phyloP scores from a whole-genome alignment of 495 filamentous ascomycete genomes.

The Zalerion maritima region DNA sequence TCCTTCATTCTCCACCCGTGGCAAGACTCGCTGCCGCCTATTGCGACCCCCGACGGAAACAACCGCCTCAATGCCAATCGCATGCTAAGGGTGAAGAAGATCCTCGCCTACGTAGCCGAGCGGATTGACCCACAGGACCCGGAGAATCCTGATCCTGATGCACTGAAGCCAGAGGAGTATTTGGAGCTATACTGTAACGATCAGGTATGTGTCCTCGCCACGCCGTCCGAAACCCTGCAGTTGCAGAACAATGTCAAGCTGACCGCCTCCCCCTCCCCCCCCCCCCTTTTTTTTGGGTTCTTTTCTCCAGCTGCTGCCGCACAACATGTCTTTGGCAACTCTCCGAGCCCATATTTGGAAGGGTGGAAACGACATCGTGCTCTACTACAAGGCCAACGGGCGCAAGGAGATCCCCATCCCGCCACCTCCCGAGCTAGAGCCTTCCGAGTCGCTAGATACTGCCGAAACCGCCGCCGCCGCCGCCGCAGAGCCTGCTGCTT shows the following conservation, averaged over 20 bases:
- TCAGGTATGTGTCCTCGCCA: conserved; percentile 57
- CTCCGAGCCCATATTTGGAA: conserved; percentile 87
- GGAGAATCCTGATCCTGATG: conserved; percentile 37
- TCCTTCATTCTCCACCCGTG: conserved; percentile 82
- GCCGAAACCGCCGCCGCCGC: conserved; percentile 12
- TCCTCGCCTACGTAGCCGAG: conserved; percentile 84
- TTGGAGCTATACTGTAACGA: conserved; percentile 88
- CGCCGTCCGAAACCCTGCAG: too few relatives aligned
- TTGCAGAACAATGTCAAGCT: too few relatives aligned
- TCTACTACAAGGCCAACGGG: conserved; percentile 85
- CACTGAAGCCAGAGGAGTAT: conserved; percentile 75
- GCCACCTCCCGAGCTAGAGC: conserved; percentile 10
- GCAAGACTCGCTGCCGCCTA: conserved; percentile 57
- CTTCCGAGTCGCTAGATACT: conserved; percentile 4
- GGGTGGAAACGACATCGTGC: conserved; percentile 71
- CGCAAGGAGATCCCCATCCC: conserved; percentile 40
- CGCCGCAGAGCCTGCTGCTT: conserved; percentile 2
- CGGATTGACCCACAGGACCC: conserved; percentile 54
- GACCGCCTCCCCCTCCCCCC: too few relatives aligned
- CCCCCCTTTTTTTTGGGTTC: conserved; percentile 3
- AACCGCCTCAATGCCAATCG: conserved; percentile 88
- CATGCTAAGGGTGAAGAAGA: conserved; percentile 91
- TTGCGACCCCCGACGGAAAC: conserved; percentile 54
- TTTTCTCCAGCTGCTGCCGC: conserved; percentile 29
- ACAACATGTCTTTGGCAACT: conserved; percentile 80